Evolutionary conservation across 345 rosid genomes (phyloP).

Genomic region (Cardamine resedifolia): DNA sequence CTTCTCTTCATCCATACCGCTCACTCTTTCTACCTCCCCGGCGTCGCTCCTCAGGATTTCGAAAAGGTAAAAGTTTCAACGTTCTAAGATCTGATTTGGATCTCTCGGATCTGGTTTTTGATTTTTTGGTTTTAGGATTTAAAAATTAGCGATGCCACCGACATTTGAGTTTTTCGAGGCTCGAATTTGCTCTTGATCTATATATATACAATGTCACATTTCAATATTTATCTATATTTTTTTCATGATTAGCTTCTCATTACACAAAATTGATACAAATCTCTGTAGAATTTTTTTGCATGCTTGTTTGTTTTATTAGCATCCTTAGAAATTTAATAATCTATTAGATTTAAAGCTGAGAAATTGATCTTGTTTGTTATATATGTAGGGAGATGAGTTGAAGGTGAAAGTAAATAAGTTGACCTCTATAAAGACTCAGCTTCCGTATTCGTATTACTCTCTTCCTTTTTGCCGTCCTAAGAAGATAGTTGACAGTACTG

Average conservation of each 20-base stretch:
- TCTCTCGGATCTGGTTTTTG: slow-evolving; percentile 25
- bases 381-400: slow-evolving; percentile 66
- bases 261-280: neutral
- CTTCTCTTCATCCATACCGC: slow-evolving; percentile 52
- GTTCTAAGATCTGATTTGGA: slow-evolving; percentile 25
- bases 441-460: slow-evolving; percentile 83
- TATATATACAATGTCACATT: slow-evolving; percentile 12
- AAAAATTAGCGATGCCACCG: slow-evolving; percentile 16
- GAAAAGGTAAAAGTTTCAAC: slow-evolving; percentile 46
- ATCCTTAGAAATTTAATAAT: neutral
- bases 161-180: neutral
- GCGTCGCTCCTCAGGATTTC: slow-evolving; percentile 94
- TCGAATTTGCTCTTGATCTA: neutral
- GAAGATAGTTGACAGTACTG: slow-evolving; percentile 83
- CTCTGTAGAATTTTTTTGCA: neutral
- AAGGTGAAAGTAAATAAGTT: slow-evolving; percentile 89
- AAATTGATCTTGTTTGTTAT: neutral
- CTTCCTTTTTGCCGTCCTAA: slow-evolving; percentile 72
- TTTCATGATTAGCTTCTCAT: neutral
- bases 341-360: neutral
- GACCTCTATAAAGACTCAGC: slow-evolving; percentile 91
- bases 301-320: neutral
- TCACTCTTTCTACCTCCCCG: slow-evolving; percentile 88
- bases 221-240: neutral
- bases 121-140: neutral